Base-by-base conservation (phyloP, 2,329 filamentous ascomycete species). In the Didymella glomerata region DNA sequence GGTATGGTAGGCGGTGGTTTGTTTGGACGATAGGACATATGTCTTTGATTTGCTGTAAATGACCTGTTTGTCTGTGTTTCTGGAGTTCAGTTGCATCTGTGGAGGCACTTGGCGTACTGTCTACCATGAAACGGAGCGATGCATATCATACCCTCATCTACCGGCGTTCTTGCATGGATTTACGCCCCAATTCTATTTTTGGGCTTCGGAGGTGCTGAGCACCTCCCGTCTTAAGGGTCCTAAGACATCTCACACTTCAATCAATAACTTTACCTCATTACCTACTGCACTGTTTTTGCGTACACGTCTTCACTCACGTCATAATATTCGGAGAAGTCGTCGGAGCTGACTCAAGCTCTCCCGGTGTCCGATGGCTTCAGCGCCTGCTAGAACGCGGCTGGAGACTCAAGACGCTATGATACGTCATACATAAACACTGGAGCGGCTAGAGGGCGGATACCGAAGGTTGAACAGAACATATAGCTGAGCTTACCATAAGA, bases 1-100 rank as follows among this genome's bases (percentile, higher is more conserved):
- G 71, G 72, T 28, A 58, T 59, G 56, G 56, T 76, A 38, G 73
- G 72, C 10, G 73, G 61, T 48, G 70, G 69, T 28, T 57, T 76
- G 9, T 76, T 76, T 42, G 69, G 73, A 16, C 69, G 74, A 49
- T 76, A 62, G 71, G 38, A 36, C 13, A 6, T n/a, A 9, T 9
- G 8, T 32, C 34, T 38, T 48, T 13, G 27, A 16, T 11, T 32
- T 50, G 50, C 46, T 49, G 48, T 54, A 45, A 14, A 54, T 51
- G 34, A 51, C 49, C 20, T 54, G 46, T 57, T 61, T 55, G 47
- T 46, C 44, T 28, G 20, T 44, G 32, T 42, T 53, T 47, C 22
- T 18, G 38, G 54, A 28, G 55, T 49, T 54, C 27, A 45, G 18
- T 32, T 42, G 48, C 34, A 51, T 47, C 34, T 38, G 40, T 53